Evolutionary conservation across 768 basidiomycete genomes (phyloP).

Genomic region (Tylopilus felleus): DNA sequence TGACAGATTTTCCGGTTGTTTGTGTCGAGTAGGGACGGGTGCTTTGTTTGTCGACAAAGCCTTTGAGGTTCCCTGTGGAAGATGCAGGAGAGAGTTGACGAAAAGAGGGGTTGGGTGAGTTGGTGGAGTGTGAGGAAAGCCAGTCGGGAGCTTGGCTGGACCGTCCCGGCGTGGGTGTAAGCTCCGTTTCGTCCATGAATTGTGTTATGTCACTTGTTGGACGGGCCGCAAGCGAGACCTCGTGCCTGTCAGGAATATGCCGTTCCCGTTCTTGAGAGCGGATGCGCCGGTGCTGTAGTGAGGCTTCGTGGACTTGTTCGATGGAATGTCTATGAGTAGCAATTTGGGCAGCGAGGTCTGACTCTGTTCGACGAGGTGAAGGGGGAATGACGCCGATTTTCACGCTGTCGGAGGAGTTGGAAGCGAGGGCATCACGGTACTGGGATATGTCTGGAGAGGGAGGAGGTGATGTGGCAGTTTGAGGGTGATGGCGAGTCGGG

Average conservation of each 20-base stretch:
- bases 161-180: slow-evolving; percentile 27
- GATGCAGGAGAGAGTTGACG: slow-evolving; percentile 32
- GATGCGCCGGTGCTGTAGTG: slow-evolving; percentile 25
- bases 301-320: slow-evolving; percentile 18
- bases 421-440: slow-evolving; percentile 4
- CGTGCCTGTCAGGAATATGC: slow-evolving; percentile 30
- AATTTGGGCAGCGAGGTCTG: slow-evolving; percentile 13
- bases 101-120: slow-evolving; percentile 9
- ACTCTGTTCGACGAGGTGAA: slow-evolving; percentile 20
- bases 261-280: slow-evolving; percentile 33
- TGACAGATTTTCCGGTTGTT: slow-evolving; percentile 2
- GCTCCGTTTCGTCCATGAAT: slow-evolving; percentile 24
- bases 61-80: slow-evolving; percentile 30
- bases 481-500: slow-evolving; percentile 6
- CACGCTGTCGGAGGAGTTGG: slow-evolving; percentile 21
- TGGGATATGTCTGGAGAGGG: slow-evolving; percentile 6
- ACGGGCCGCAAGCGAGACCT: slow-evolving; percentile 33
- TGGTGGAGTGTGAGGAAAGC: slow-evolving; percentile 5
- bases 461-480: slow-evolving; percentile 3
- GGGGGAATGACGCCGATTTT: slow-evolving; percentile 33
- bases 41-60: slow-evolving; percentile 22
- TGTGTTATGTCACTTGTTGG: slow-evolving; percentile 20
- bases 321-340: slow-evolving; percentile 3
- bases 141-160: slow-evolving; percentile 14
- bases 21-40: not conserved